Evolutionary conservation across 139 green algal species (phyloP), one percentile per base, ranked within the genome.

Genomic region (Closterium sp.): DNA sequence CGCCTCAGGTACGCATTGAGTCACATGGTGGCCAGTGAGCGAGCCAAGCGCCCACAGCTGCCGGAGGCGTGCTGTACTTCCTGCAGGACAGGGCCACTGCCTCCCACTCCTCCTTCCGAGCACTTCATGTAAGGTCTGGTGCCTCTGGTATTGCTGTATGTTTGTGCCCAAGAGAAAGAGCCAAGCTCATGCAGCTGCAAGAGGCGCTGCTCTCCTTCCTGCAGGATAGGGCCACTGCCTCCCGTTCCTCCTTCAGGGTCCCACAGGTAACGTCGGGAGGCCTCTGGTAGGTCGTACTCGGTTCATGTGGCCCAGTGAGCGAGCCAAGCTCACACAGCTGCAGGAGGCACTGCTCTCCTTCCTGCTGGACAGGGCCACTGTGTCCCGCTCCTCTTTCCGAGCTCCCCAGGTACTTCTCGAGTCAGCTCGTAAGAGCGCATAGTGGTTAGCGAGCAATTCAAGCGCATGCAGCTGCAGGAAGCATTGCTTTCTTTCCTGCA

Each of bases 141-240:
- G n/a, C n/a, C n/a, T n/a, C n/a, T n/a, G n/a, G n/a, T n/a, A n/a
- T n/a, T n/a, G n/a, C n/a, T n/a, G n/a, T n/a, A n/a, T n/a, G n/a
- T n/a, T n/a, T n/a, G n/a, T n/a, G n/a, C n/a, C n/a, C n/a, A n/a
- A n/a, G n/a, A n/a, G n/a, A 91, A 30, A 36, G 89, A 28, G 31
- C 64, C 28, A 88, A 88, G 66, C 64, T 7, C 1, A 8, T 33
- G 34, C 89, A 88, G 69, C 34, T 91, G 21, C 28, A 31, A 25
- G 88, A 35, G 33, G 88, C 88, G 36, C 32, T 91, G 0, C 55
- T 34, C 5, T 35, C 87, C 30, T 33, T 90, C n/a, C 35, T 90
- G 2, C 55, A 84, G 4, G 87, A 86, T n/a, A 90, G 2, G 8
- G 32, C 87, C 32, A 30, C 34, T 5, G 28, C 87, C 36, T 33